Evolutionary conservation across 2,329 filamentous ascomycete genomes (phyloP).

Genomic region (Chrysoporthe austroafricana): DNA sequence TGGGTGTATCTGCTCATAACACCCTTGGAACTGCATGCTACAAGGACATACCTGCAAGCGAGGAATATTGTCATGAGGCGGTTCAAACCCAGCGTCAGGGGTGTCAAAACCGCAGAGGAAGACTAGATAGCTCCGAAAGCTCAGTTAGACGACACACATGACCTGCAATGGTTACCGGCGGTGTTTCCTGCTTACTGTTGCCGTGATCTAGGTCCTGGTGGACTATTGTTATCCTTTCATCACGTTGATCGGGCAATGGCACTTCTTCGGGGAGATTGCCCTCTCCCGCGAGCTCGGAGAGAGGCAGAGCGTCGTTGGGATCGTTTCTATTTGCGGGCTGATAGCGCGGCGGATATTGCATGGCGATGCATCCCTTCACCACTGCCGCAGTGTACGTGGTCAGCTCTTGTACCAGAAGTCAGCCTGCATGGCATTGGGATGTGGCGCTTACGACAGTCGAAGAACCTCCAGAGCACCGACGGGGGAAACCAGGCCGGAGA

Average conservation of each 20-base stretch:
- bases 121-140: not conserved
- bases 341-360: constrained; percentile 28
- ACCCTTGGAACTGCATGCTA: too few species aligned
- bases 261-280: not conserved
- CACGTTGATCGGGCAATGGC: not conserved
- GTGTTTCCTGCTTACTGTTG: constrained; percentile 1
- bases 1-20: too few species aligned
- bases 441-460: constrained; percentile 22
- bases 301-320: not conserved
- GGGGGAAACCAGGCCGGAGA: not conserved
- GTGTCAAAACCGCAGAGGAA: not conserved
- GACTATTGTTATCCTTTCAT: not conserved
- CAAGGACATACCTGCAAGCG: not conserved
- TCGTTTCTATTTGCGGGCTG: not conserved
- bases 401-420: not conserved
- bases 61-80: not conserved
- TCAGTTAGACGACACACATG: not conserved
- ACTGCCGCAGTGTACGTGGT: not conserved
- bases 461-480: constrained; percentile 28
- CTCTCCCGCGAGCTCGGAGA: not conserved
- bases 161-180: not conserved
- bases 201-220: constrained; percentile 14
- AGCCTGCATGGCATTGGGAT: not conserved
- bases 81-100: not conserved
- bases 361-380: constrained; percentile 27